Conservation (phyloP, 148 eudicot species). For the Nyssa sinensis region DNA sequence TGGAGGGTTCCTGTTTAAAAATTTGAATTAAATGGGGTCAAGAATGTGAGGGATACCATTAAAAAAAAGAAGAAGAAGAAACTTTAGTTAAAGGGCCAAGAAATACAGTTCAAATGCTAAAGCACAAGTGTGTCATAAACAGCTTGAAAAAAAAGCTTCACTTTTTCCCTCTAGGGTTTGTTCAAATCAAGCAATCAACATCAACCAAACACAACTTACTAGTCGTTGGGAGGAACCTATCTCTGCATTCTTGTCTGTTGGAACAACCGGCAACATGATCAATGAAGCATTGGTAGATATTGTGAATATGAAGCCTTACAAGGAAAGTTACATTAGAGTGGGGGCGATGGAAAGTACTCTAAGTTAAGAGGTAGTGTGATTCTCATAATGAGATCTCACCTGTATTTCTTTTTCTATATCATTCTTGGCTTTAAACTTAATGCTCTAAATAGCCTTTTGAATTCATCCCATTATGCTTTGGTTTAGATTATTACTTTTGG, state of each 20-base stretch:
- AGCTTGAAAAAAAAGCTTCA: neutral
- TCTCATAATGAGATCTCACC: neutral
- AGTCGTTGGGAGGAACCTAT: constrained; percentile 21
- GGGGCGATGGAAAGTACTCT: constrained; percentile 8
- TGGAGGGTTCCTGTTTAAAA: neutral
- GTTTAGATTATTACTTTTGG: neutral
- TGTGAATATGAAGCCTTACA: constrained; percentile 8
- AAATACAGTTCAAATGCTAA: neutral
- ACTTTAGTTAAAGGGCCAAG: no score
- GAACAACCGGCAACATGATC: constrained; percentile 27
- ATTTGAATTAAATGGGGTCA: neutral
- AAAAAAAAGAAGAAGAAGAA: no score
- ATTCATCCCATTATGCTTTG: neutral
- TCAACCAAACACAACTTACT: neutral
- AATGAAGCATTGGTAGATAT: neutral
- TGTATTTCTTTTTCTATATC: neutral
- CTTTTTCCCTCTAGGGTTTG: neutral
- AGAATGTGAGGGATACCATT: neutral
- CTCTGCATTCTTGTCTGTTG: constrained; percentile 1
- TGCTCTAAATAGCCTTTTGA: no score
- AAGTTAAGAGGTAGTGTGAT: constrained; percentile 11
- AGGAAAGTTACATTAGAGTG: constrained; percentile 17
- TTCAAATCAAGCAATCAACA: constrained; percentile 7
- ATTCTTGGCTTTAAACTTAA: neutral
- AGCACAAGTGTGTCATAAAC: neutral